These are phyloP conservation scores for Annulohypoxylon bovei DNA, from an alignment of 495 filamentous ascomycete species.

Conservation along the genomic window DNA sequence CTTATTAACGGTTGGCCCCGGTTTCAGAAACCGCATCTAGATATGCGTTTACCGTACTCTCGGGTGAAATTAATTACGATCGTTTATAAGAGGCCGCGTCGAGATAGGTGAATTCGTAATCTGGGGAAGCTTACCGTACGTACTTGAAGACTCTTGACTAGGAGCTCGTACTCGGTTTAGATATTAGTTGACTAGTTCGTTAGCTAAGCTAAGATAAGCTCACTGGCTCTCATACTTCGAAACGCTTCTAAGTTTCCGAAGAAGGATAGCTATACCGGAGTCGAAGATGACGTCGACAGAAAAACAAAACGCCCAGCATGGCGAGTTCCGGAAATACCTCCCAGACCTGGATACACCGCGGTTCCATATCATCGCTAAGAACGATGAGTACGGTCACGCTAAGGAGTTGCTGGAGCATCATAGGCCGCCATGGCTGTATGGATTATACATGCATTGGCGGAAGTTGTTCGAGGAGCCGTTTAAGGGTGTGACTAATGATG, in stretches of 20 bases:
- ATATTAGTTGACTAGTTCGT: too few species aligned
- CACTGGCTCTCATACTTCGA: not conserved
- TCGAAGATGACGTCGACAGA: conserved; percentile 34
- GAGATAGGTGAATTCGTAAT: not conserved
- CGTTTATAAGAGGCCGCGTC: not conserved
- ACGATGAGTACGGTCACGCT: conserved; percentile 72
- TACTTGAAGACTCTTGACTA: not conserved
- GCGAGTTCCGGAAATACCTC: conserved; percentile 65
- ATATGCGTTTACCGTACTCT: not conserved
- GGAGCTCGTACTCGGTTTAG: not conserved
- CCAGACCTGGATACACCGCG: conserved; percentile 68
- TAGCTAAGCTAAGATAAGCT: not conserved
- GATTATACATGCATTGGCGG: conserved; percentile 72
- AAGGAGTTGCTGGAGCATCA: conserved; percentile 66
- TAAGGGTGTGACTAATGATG: conserved; percentile 75
- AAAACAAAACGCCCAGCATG: conserved; percentile 32
- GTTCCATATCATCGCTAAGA: conserved; percentile 69
- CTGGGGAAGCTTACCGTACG: not conserved
- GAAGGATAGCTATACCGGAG: not conserved
- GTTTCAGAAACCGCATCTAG: not conserved
- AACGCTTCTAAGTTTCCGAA: not conserved
- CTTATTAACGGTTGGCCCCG: conserved; percentile 12
- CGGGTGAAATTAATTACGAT: not conserved
- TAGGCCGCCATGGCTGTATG: conserved; percentile 74
- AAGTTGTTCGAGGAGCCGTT: conserved; percentile 74